phyloP scores from a whole-genome alignment of 140 eudicot genomes.

The Flaveria floridana region DNA sequence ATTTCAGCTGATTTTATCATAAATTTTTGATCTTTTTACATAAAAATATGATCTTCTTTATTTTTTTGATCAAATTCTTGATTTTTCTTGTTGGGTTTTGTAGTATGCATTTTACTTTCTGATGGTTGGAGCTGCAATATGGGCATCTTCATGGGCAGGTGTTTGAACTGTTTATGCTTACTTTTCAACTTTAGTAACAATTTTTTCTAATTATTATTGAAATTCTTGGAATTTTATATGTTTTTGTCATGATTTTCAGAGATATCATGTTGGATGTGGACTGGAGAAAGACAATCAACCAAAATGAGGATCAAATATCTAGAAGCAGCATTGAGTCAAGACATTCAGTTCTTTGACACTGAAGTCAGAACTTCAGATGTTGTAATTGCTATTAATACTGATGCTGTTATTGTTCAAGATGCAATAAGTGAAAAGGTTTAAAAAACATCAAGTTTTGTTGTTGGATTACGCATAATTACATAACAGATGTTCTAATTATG shows the following conservation, averaged over 20 bases:
- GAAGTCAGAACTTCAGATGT: slow-evolving; percentile 86
- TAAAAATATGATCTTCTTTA: neutral
- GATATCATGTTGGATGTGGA: slow-evolving; percentile 98
- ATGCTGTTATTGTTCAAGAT: slow-evolving; percentile 90
- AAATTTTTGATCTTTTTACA: neutral
- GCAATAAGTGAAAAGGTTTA: slow-evolving; percentile 92
- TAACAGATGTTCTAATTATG: slow-evolving; percentile 7
- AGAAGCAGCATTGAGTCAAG: slow-evolving; percentile 81
- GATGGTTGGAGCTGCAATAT: slow-evolving; percentile 89
- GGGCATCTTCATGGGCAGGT: slow-evolving; percentile 99
- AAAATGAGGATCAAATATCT: slow-evolving; percentile 81
- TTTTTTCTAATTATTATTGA: neutral
- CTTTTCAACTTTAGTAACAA: neutral
- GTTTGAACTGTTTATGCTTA: neutral
- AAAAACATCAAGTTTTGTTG: slow-evolving; percentile 11
- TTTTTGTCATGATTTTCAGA: slow-evolving; percentile 45
- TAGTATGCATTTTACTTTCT: slow-evolving; percentile 96
- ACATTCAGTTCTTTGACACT: slow-evolving; percentile 79
- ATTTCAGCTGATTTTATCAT: neutral
- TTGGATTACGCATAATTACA: neutral
- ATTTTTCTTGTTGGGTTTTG: slow-evolving; percentile 33
- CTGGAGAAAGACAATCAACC: slow-evolving; percentile 88
- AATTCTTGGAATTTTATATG: slow-evolving; percentile 5
- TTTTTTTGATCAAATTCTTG: neutral
- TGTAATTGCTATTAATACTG: slow-evolving; percentile 76